Evolutionary conservation across 176 grass and related monocot genomes (phyloP).

Genomic region (Hordeum vulgare): MorexV3_pseudomolecules_assembly NC_058518.1:111162101-111162600

Average conservation of each 20-base stretch:
- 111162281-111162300: not conserved
- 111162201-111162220: not conserved
- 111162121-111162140: not conserved
- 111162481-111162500: not conserved
- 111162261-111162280: not conserved
- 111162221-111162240: not conserved
- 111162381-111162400: not conserved
- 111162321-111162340: not conserved
- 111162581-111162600: not conserved
- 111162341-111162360: not conserved
- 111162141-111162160: not conserved
- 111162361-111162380: not conserved
- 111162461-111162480: not conserved
- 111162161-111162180: conserved; percentile 3
- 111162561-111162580: not conserved
- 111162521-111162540: not conserved
- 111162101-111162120: not conserved
- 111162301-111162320: not conserved
- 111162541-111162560: not conserved
- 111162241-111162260: not conserved
- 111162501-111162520: not conserved
- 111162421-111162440: not conserved
- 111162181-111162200: not conserved
- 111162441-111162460: not conserved
- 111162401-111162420: not conserved